Conservation (phyloP, 2,329 filamentous ascomycete species). For the Madurella fahalii region DNA sequence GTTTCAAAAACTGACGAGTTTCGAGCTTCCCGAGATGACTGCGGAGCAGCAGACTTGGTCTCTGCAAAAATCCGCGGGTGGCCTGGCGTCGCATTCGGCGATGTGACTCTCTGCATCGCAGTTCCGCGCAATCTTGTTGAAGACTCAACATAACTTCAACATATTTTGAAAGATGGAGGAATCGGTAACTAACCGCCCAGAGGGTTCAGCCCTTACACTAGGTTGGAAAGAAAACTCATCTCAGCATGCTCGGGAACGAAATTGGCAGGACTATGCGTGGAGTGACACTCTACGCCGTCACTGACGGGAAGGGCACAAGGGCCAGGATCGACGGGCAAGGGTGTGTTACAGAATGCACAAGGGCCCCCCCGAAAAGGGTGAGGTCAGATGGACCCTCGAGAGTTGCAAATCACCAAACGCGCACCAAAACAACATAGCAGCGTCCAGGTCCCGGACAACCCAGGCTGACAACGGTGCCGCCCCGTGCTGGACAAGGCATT, state of each 20-base stretch:
- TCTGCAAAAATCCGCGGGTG: too few relatives aligned
- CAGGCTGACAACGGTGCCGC: slow-evolving; percentile 6
- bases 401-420: too few relatives aligned
- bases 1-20: too few relatives aligned
- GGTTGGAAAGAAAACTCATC: slow-evolving; percentile 18
- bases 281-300: not conserved
- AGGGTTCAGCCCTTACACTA: not conserved
- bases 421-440: not conserved
- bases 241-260: slow-evolving; percentile 16
- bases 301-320: slow-evolving; percentile 13
- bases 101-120: not conserved
- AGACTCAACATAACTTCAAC: not conserved
- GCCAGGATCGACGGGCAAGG: slow-evolving; percentile 25
- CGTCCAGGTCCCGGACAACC: not conserved
- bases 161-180: not conserved
- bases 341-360: slow-evolving; percentile 27
- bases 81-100: not conserved
- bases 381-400: slow-evolving; percentile 2
- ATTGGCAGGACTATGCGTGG: slow-evolving; percentile 24
- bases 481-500: not conserved
- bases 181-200: slow-evolving; percentile 1
- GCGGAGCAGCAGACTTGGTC: too few relatives aligned
- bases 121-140: not conserved
- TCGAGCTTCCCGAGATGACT: not conserved
- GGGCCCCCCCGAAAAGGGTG: slow-evolving; percentile 15